Evolutionary conservation across 176 grass and related monocot genomes (phyloP), one percentile per base, ranked within the genome.

Genomic region (Triticum monococcum): DNA sequence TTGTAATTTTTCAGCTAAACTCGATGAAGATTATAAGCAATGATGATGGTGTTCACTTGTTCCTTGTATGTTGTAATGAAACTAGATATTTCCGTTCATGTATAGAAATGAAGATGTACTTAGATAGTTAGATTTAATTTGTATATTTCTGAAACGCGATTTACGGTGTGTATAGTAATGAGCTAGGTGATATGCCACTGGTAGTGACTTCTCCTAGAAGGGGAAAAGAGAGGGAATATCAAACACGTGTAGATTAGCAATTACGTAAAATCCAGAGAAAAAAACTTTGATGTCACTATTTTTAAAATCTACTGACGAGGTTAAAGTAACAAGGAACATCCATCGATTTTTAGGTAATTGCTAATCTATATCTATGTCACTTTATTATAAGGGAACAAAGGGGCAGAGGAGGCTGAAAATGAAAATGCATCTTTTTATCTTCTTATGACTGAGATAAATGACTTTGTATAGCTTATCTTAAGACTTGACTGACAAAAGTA

Each of bases 261-360:
- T 66, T 46, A 84, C 35, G 60, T 83, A 72, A 77, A 82, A 28
- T 35, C 56, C 22, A 61, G 46, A 60, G 9, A 81, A 68, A 68
- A 35, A 83, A 13, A 7, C 10, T 79, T 87, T 64, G 45, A 64
- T 73, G 54, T 6, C 40, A 22, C 77, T 63, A 70, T 17, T 8
- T 12, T 12, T 24, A 41, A 72, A 37, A 5, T 16, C 4, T 35
- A 35, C 12, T 26, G 66, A 5, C 38, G 17, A 60, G 45, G 77
- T 81, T 24, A 67, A 12, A 59, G 20, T 9, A 66, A 36, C 50
- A 54, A 54, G 50, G 2, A 54, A 18, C 50, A 6, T 54, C 50
- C 16, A 54, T 54, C 50, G 18, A 18, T 54, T 54, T 54, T 54
- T 18, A 54, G 50, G 50, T 54, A 54, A 54, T 18, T 0, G 50